Base-by-base conservation (phyloP, 352 stramenopile genomes). In the Phytopythium montanum region DNA sequence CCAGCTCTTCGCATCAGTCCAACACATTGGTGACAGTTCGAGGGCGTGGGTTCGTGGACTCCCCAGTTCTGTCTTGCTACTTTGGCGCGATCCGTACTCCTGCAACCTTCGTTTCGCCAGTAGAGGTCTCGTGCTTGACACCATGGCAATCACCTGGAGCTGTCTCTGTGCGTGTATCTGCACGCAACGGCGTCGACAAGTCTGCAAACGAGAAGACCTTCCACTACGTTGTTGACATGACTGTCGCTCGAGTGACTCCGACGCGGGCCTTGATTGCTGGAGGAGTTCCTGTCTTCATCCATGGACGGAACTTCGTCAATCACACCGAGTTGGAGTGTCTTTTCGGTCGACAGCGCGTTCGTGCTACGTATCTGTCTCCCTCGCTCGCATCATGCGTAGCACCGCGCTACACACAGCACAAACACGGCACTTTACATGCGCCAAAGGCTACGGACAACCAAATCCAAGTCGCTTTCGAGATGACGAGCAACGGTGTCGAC, bases 241-340 rank as follows among this genome's bases (percentile, higher is more conserved):
- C 81, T 0, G 71, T 99, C 23, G 65, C 85, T 8, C 72, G 63
- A 33, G 61, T 98, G 41, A 72, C 70, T 12, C 95, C 96, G 2
- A 76, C 61, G 10, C 72, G 66, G n/a, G 90, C 88, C 18, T 68
- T 92, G 3, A 85, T 90, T 38, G 65, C 88, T 28, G 88, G 87
- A 42, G 80, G 90, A 23, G 86, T 82, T 3, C 87, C 94, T 1
- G 67, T 98, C 2, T 98, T 98, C 68, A 75, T 98, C 7, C 83
- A 85, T 49, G 97, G 97, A 16, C 78, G 80, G 25, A 98, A 99
- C 61, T 99, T 99, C 61, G 55, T 97, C 25, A 98, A 98, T 61
- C 77, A 88, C 21, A 94, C 88, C 9, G 59, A 83, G 2, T 69
- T 98, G 19, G 66, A 65, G 14, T 99, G 96, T 62, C 78, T 73